Percentiles rank a stretch among this genome's conserved stretches.
phyloP scores from a whole-genome alignment of 345 rosid genomes.

The Erysimum cheiranthoides region DNA sequence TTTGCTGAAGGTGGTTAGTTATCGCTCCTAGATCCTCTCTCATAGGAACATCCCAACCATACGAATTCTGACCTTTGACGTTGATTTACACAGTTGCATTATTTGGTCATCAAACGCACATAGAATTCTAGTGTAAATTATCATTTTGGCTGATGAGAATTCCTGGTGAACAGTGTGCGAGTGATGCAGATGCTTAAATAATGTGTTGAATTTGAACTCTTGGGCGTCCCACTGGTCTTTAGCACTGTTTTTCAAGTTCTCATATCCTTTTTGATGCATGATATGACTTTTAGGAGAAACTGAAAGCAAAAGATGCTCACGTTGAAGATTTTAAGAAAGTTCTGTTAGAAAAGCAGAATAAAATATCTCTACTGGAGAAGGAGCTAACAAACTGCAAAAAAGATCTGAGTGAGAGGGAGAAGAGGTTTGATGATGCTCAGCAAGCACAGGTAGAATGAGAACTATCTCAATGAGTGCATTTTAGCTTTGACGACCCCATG shows the following conservation, averaged over 20 bases:
- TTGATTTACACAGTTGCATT: slow-evolving; percentile 18
- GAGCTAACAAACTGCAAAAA: slow-evolving; percentile 66
- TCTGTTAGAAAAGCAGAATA: slow-evolving; percentile 62
- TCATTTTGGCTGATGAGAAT: slow-evolving; percentile 12
- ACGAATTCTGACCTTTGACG: slow-evolving; percentile 10
- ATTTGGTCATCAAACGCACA: not conserved
- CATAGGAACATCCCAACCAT: not conserved
- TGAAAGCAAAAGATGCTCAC: slow-evolving; percentile 70
- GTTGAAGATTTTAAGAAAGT: slow-evolving; percentile 58
- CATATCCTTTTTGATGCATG: slow-evolving; percentile 14
- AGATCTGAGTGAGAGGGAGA: slow-evolving; percentile 71
- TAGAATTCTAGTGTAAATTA: slow-evolving; percentile 12
- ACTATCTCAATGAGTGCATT: slow-evolving; percentile 6
- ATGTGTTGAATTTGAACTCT: slow-evolving; percentile 15
- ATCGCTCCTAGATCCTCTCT: slow-evolving; percentile 1
- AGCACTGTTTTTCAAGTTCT: not conserved
- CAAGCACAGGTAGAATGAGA: slow-evolving; percentile 65
- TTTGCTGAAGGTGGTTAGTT: slow-evolving; percentile 36
- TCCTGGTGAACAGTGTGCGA: slow-evolving; percentile 14
- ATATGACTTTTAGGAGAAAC: slow-evolving; percentile 57
- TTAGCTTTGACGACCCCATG: slow-evolving; percentile 5
- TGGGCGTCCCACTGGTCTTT: not conserved
- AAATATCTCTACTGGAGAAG: slow-evolving; percentile 66
- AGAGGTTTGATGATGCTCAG: slow-evolving; percentile 60
- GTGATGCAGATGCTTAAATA: not conserved